A percentile compares a stretch with the other conserved stretches of the same genome.
Evolutionary conservation across 2,329 filamentous ascomycete genomes (phyloP).

Genomic region (Coniochaeta hoffmannii): DNA sequence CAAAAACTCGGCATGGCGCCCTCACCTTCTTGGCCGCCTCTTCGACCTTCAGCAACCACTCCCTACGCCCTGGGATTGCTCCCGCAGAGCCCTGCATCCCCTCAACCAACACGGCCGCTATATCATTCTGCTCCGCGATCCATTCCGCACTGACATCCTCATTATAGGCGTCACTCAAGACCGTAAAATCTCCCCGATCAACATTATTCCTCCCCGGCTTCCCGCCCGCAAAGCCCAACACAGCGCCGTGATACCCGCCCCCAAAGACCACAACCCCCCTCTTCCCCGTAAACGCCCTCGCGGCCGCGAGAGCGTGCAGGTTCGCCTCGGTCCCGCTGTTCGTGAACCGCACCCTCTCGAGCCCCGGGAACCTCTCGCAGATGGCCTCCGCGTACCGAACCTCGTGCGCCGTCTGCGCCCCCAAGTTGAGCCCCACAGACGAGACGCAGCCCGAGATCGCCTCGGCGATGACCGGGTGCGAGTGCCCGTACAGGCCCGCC

Average conservation of each 20-base stretch:
- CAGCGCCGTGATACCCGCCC: conserved; percentile 45
- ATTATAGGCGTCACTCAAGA: conserved; percentile 49
- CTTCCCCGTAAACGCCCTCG: conserved; percentile 36
- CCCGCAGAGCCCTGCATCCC: conserved; percentile 59
- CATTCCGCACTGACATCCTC: conserved; percentile 36
- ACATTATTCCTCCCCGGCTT: conserved; percentile 34
- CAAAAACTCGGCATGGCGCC: background rate
- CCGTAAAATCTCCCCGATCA: conserved; percentile 46
- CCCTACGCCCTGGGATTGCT: conserved; percentile 38
- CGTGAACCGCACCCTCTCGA: conserved; percentile 52
- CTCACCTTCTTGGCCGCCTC: conserved; percentile 30
- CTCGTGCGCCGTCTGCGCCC: conserved; percentile 45
- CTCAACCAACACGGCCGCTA: conserved; percentile 61
- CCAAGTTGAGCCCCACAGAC: conserved; percentile 44
- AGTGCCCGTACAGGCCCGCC: conserved; percentile 60
- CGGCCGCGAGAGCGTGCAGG: conserved; percentile 48
- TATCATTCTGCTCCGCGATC: conserved; percentile 30
- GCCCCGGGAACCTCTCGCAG: conserved; percentile 43
- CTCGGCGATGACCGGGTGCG: conserved; percentile 42
- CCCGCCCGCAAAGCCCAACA: conserved; percentile 25
- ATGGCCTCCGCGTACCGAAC: conserved; percentile 41
- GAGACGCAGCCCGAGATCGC: conserved; percentile 38
- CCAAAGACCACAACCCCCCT: conserved; percentile 42
- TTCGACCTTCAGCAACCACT: conserved; percentile 46
- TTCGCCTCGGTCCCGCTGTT: conserved; percentile 63